phyloP scores from a whole-genome alignment of 441 rosid species.

The Arabidopsis hybrid region DNA sequence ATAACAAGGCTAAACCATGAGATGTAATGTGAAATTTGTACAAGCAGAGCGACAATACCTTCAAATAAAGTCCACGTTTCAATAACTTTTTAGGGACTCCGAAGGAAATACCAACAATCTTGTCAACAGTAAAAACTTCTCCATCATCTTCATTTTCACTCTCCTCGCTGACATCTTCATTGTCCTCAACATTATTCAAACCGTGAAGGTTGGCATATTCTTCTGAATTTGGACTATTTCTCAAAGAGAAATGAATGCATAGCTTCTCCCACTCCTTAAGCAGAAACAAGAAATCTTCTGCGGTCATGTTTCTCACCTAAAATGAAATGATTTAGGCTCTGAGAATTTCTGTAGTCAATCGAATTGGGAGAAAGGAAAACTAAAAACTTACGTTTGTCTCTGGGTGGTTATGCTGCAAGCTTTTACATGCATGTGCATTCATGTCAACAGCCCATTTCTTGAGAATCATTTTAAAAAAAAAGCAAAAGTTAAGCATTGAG shows the following conservation, averaged over 20 bases:
- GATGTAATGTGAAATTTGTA: background rate
- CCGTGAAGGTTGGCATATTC: constrained; percentile 38
- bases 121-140: constrained; percentile 65
- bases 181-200: constrained; percentile 33
- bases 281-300: constrained; percentile 62
- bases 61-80: constrained; percentile 53
- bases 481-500: background rate
- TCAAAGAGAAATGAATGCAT: constrained; percentile 56
- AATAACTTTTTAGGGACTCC: constrained; percentile 57
- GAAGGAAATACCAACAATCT: constrained; percentile 54
- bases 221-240: constrained; percentile 35
- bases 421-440: constrained; percentile 62
- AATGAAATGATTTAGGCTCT: constrained; percentile 4
- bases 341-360: constrained; percentile 33
- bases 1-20: background rate
- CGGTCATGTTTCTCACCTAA: constrained; percentile 76
- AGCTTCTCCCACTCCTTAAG: constrained; percentile 68
- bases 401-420: constrained; percentile 67
- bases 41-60: constrained; percentile 47
- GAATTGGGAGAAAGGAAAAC: background rate
- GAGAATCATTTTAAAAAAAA: background rate
- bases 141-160: constrained; percentile 39
- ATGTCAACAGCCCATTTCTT: constrained; percentile 89
- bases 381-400: constrained; percentile 56
- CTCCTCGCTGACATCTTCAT: constrained; percentile 31